Evolutionary conservation across 768 basidiomycete species (phyloP).

Genomic region (Tulasnella sp.): DNA sequence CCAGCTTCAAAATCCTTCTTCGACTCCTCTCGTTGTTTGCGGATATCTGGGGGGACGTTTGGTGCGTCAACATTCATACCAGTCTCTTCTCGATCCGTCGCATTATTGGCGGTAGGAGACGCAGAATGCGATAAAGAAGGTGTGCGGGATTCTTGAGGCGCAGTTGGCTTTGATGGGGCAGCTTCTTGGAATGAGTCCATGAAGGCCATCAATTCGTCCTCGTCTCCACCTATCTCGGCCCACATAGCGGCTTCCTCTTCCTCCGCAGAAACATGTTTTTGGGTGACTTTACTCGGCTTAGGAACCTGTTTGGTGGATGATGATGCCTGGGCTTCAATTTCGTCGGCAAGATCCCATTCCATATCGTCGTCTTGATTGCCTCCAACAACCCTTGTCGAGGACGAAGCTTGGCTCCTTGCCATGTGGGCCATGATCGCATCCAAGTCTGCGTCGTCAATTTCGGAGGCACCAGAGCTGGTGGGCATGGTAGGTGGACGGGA

Average conservation of each 20-base stretch:
- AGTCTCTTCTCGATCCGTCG: constrained; percentile 21
- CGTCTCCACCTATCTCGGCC: constrained; percentile 28
- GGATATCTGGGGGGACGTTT: background rate
- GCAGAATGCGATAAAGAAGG: background rate
- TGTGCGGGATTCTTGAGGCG: background rate
- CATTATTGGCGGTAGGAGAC: background rate
- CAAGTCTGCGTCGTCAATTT: constrained; percentile 35
- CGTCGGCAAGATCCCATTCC: constrained; percentile 63
- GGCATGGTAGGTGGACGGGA: constrained; percentile 19
- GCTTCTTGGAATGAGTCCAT: background rate
- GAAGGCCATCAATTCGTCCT: constrained; percentile 25
- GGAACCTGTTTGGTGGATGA: background rate
- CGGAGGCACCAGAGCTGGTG: constrained; percentile 18
- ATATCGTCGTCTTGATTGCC: constrained; percentile 59
- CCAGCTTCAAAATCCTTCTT: constrained; percentile 29
- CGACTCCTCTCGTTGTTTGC: constrained; percentile 21
- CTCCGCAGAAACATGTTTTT: background rate
- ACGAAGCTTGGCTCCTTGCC: constrained; percentile 24
- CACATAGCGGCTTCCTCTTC: constrained; percentile 14
- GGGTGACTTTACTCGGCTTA: background rate
- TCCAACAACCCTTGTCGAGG: constrained; percentile 35
- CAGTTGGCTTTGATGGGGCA: background rate
- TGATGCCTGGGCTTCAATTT: constrained; percentile 51
- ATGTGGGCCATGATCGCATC: constrained; percentile 40
- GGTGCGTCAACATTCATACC: background rate